These are phyloP conservation scores for Candida odintsovae DNA, from an alignment of 805 yeast species.

Conservation along the genomic window DNA sequence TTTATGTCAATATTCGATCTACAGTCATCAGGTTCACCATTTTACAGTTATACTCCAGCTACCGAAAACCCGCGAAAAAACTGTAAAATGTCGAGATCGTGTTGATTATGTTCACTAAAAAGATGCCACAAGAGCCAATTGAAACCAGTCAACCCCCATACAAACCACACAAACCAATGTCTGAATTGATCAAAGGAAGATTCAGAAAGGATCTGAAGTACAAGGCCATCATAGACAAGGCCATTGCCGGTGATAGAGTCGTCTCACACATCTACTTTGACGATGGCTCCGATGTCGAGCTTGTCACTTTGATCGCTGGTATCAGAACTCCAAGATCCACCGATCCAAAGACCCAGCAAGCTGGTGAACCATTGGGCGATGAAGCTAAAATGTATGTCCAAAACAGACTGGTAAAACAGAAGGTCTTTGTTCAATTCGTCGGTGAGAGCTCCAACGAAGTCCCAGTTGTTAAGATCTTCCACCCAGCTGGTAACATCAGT, in stretches of 20 bases:
- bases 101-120: too few species aligned
- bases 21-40: too few species aligned
- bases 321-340: slow-evolving; percentile 66
- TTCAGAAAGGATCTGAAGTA: slow-evolving; percentile 23
- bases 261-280: slow-evolving; percentile 48
- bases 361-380: slow-evolving; percentile 57
- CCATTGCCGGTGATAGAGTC: slow-evolving; percentile 74
- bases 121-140: background rate
- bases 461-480: slow-evolving; percentile 51
- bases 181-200: slow-evolving; percentile 20
- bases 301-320: slow-evolving; percentile 69
- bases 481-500: slow-evolving; percentile 75
- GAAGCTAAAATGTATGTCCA: slow-evolving; percentile 63
- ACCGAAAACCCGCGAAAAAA: too few species aligned
- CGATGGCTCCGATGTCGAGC: slow-evolving; percentile 45
- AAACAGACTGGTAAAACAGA: slow-evolving; percentile 53
- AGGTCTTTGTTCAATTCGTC: slow-evolving; percentile 48
- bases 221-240: slow-evolving; percentile 64
- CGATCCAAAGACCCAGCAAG: slow-evolving; percentile 28
- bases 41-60: too few species aligned
- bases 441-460: slow-evolving; percentile 62
- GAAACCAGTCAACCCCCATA: too few species aligned
- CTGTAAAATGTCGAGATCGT: too few species aligned
- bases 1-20: too few species aligned
- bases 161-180: slow-evolving; percentile 1